A percentile compares a stretch with the other conserved stretches of the same genome.
phyloP scores from a whole-genome alignment of 257 asterid species.

The Datura wrightii region DNA sequence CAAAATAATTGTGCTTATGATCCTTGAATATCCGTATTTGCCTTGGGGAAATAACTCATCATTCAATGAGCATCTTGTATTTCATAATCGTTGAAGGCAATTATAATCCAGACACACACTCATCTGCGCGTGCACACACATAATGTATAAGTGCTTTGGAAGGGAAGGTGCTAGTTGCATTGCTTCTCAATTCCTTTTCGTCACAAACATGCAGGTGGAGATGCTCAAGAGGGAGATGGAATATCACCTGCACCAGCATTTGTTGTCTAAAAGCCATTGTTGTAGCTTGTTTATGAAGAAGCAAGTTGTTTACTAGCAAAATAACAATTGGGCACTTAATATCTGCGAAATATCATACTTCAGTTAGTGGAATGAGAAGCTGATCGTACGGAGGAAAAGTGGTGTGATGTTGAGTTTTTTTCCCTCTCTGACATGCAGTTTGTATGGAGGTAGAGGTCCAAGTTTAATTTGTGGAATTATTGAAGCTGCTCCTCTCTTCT shows the following conservation, averaged over 20 bases:
- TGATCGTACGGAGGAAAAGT: not conserved
- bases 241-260: conserved; percentile 47
- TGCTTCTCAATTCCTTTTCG: conserved; percentile 24
- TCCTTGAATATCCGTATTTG: not conserved
- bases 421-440: not conserved
- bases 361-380: not conserved
- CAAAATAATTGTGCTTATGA: not conserved
- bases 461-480: not conserved
- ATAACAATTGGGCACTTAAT: not conserved
- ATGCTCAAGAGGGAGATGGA: conserved; percentile 43
- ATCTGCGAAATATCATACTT: not conserved
- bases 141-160: not conserved
- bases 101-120: not conserved
- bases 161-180: not conserved
- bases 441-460: conserved; percentile 10
- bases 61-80: not conserved
- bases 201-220: conserved; percentile 48
- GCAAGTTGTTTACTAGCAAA: not conserved
- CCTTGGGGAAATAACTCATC: not conserved
- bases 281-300: not conserved
- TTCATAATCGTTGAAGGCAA: not conserved
- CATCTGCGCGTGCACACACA: not conserved
- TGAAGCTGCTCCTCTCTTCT: not conserved
- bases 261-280: conserved; percentile 46
- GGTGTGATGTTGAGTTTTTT: not conserved